Base-by-base conservation (phyloP, 2,329 filamentous ascomycete species). In the Xylariaceae sp. region DNA sequence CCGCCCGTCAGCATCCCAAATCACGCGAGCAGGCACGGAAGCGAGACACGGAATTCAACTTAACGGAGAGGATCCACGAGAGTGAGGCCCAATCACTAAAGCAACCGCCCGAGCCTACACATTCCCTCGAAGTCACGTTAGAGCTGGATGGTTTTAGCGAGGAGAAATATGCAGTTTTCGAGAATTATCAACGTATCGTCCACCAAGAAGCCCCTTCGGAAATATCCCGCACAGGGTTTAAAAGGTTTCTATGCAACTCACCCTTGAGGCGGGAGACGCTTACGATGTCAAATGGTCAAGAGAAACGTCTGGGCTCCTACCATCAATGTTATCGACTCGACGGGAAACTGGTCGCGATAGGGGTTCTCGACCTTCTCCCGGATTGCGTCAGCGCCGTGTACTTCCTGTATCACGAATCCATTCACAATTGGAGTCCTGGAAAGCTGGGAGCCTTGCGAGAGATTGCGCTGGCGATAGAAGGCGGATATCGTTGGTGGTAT, bases 321-420 rank as follows among this genome's bases (percentile, higher is more conserved):
- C 91, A 95, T 67, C 90, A 94, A 70, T 92, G 89, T 75, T 94
- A 93, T 70, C 82, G 90, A 26, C 78, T 95, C 2, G 89, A 95
- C 67, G 90, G 89, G 19, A 80, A 85, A 46, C 78, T 95, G 12
- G 85, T 94, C 21, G 91, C 91, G 2, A 82, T 95, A 62, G 87
- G 87, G 0, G 88, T 95, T 1, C 76, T 95, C 4, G 91, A 95
- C 69, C 78, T 95, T 7, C 78, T 95, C 1, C 91, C 91, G 0
- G 79, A 91, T 56, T 87, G 85, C 63, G 88, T 95, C 46, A 93
- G 90, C 66, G 88, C 88, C 4, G 91, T 95, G 9, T 95, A 95
- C 74, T 91, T 95, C 69, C 75, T 95, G 59, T 95, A 95, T 68
- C 84, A 93, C 67, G 86, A 88, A 67, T 89, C 89, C 61, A 85